A percentile compares a stretch with the other conserved stretches of the same genome.
These are phyloP conservation scores for Auriscalpium vulgare DNA, from an alignment of 768 basidiomycete genomes.

Conservation along the genomic window DNA sequence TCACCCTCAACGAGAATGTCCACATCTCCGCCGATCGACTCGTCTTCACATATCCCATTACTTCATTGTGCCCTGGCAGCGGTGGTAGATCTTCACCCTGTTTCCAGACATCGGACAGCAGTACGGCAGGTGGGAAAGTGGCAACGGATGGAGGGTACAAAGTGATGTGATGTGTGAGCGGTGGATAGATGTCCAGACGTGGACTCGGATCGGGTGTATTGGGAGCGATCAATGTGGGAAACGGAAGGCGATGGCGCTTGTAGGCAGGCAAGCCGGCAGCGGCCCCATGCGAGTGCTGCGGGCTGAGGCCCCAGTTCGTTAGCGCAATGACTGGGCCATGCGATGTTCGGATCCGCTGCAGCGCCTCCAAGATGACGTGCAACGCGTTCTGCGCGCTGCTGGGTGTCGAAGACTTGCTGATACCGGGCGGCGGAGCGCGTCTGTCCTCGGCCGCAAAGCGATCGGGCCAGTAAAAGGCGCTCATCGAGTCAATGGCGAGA, in stretches of 20 bases:
- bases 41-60: neutral
- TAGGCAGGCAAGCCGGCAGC: constrained; percentile 27
- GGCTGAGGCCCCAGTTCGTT: constrained; percentile 55
- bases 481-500: constrained; percentile 69
- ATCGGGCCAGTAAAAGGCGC: constrained; percentile 74
- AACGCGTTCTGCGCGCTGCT: constrained; percentile 29
- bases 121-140: neutral
- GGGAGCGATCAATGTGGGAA: constrained; percentile 2
- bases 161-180: constrained; percentile 12
- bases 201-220: neutral
- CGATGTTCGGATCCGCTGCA: constrained; percentile 40
- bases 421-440: constrained; percentile 20
- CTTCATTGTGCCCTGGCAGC: neutral
- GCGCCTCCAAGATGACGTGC: constrained; percentile 35
- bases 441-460: constrained; percentile 52
- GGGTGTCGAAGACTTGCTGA: constrained; percentile 6
- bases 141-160: neutral
- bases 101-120: neutral
- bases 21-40: neutral
- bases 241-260: constrained; percentile 42
- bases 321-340: constrained; percentile 45
- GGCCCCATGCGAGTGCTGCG: constrained; percentile 13
- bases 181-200: neutral
- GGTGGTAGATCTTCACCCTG: neutral
- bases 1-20: neutral